phyloP scores from a whole-genome alignment of 208 protist genomes.

The Phytomonas sp. region DNA sequence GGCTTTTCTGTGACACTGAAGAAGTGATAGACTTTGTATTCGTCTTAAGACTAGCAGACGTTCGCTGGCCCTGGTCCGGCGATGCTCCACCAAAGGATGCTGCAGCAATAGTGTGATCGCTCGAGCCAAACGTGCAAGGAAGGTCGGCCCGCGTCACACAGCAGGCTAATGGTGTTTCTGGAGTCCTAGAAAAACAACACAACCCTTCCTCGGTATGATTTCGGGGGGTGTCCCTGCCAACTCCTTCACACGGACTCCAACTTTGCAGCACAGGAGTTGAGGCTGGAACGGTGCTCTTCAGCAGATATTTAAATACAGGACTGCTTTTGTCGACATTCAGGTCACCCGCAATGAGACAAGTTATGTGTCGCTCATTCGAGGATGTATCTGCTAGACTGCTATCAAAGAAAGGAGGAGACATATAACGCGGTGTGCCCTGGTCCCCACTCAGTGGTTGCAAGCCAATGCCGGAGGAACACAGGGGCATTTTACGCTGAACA shows the following conservation, averaged over 20 bases:
- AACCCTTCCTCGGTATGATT: not conserved
- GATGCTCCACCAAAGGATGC: not conserved
- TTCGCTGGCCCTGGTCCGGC: not conserved
- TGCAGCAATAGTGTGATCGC: not conserved
- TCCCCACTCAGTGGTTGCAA: conserved; percentile 2
- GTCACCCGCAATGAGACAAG: conserved; percentile 66
- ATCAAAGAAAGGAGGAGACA: conserved; percentile 12
- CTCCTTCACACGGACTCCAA: not conserved
- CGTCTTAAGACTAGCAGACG: not conserved
- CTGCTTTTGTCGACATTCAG: conserved; percentile 69
- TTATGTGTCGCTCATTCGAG: conserved; percentile 14
- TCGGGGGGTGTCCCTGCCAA: not conserved
- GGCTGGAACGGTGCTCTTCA: conserved; percentile 9
- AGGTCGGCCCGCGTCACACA: not conserved
- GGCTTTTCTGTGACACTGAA: not conserved
- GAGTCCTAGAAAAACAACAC: not conserved
- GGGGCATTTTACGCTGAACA: not conserved
- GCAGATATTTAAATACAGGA: conserved; percentile 39
- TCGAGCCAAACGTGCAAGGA: not conserved
- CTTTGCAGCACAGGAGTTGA: not conserved
- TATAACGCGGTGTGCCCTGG: conserved; percentile 10
- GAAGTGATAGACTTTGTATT: not conserved
- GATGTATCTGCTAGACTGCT: not conserved
- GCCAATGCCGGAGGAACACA: not conserved
- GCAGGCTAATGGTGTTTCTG: not conserved